These are phyloP conservation scores for Phytophthora megakarya DNA, from an alignment of 352 stramenopile genomes.

Conservation along the genomic window DNA sequence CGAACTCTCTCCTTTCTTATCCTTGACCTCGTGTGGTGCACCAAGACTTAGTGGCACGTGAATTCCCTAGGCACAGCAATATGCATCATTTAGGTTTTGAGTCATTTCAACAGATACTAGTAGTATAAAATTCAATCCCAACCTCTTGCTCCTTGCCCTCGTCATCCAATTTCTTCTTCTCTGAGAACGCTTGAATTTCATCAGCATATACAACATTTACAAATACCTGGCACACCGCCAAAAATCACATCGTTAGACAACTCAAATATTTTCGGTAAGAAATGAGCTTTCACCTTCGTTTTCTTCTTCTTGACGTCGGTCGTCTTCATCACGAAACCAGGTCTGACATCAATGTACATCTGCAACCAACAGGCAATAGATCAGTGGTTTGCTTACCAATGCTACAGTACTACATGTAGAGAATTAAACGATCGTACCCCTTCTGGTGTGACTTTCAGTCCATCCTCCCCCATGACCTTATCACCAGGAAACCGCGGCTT, in stretches of 20 bases:
- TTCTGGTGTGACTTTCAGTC: conserved; percentile 58
- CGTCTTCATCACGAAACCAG: conserved; percentile 84
- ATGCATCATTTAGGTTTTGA: not conserved
- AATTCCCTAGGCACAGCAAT: conserved; percentile 53
- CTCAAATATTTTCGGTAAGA: not conserved
- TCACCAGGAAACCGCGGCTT: conserved; percentile 70
- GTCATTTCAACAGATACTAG: not conserved
- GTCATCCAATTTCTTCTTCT: conserved; percentile 79
- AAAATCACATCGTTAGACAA: not conserved
- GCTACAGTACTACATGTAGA: not conserved
- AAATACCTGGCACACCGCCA: conserved; percentile 54
- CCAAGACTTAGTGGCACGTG: conserved; percentile 78
- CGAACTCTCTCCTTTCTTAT: conserved; percentile 65
- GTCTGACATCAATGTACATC: conserved; percentile 78
- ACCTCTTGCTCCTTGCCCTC: conserved; percentile 80
- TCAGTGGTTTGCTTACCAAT: not conserved
- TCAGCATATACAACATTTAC: conserved; percentile 76
- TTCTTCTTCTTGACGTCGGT: conserved; percentile 61
- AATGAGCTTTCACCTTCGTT: conserved; percentile 61
- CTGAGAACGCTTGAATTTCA: conserved; percentile 78
- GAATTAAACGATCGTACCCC: conserved; percentile 41
- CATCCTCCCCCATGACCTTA: conserved; percentile 70
- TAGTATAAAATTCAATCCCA: not conserved
- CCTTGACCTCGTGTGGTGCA: conserved; percentile 71
- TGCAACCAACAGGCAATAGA: conserved; percentile 14